Conservation (phyloP, 352 stramenopile species). For the Globisporangium viniferum region DNA sequence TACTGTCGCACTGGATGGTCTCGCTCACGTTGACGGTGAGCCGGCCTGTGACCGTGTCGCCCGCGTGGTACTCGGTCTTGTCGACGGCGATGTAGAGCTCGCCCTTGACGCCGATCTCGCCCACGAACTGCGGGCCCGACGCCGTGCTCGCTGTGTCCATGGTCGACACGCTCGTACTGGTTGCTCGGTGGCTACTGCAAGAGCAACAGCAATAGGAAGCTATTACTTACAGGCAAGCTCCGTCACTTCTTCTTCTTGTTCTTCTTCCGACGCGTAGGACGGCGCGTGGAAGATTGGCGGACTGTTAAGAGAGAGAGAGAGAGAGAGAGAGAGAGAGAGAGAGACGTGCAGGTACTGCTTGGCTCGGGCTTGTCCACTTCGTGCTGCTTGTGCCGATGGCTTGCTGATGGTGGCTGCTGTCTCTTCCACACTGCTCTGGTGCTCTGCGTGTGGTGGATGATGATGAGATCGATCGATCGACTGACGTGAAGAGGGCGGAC, state of each 20-base stretch:
- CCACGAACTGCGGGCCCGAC: constrained; percentile 32
- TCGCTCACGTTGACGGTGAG: constrained; percentile 61
- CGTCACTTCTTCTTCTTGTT: background rate
- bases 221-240: background rate
- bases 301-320: background rate
- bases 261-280: background rate
- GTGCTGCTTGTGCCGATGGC: no score
- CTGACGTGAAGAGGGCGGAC: background rate
- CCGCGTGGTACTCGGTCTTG: constrained; percentile 52
- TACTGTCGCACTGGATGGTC: constrained; percentile 51
- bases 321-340: background rate
- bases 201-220: background rate
- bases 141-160: constrained; percentile 19
- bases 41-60: constrained; percentile 47
- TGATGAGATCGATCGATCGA: background rate
- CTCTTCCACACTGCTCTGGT: background rate
- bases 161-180: background rate
- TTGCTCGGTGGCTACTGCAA: background rate
- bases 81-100: constrained; percentile 60
- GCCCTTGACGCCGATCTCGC: constrained; percentile 63
- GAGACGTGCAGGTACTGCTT: background rate
- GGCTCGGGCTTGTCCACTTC: background rate
- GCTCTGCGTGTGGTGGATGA: background rate
- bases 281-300: background rate
- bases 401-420: background rate